Percentiles rank a stretch among this genome's conserved stretches.
Evolutionary conservation across 2,329 filamentous ascomycete genomes (phyloP).

Genomic region (Cladophialophora psammophila): DNA sequence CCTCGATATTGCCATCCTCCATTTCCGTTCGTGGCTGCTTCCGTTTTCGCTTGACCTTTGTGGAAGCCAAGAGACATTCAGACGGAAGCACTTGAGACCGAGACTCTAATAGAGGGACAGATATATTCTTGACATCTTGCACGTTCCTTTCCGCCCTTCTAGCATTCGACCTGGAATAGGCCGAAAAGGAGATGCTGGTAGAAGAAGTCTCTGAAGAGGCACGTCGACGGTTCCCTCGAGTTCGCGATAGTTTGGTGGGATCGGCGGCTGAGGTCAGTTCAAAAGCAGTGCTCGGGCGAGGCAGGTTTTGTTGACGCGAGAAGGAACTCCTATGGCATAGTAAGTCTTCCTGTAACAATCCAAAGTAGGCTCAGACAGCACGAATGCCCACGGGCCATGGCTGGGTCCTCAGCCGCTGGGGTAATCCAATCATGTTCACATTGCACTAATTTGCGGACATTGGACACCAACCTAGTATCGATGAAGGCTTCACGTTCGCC

Average conservation of each 20-base stretch:
- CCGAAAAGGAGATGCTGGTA: slow-evolving; percentile 11
- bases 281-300: slow-evolving; percentile 32
- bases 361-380: not conserved
- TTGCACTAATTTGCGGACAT: not conserved
- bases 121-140: not conserved
- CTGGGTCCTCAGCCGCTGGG: not conserved
- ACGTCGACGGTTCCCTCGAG: slow-evolving; percentile 8
- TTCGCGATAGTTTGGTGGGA: not conserved
- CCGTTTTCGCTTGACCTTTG: not conserved
- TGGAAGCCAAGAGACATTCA: not conserved
- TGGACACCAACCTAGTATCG: slow-evolving; percentile 22
- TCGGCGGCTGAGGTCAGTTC: slow-evolving; percentile 6
- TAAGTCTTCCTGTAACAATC: slow-evolving; percentile 5
- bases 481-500: not conserved
- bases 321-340: not conserved
- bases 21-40: slow-evolving; percentile 7
- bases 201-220: slow-evolving; percentile 25
- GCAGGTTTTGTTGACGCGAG: slow-evolving; percentile 1
- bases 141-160: not conserved
- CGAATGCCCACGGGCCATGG: not conserved
- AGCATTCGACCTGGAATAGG: slow-evolving; percentile 3
- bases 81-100: not conserved
- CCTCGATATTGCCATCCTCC: not conserved
- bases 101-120: not conserved
- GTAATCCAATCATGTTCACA: not conserved